phyloP scores from a whole-genome alignment of 169 alveolate species.

The Plasmodium adleri region DNA sequence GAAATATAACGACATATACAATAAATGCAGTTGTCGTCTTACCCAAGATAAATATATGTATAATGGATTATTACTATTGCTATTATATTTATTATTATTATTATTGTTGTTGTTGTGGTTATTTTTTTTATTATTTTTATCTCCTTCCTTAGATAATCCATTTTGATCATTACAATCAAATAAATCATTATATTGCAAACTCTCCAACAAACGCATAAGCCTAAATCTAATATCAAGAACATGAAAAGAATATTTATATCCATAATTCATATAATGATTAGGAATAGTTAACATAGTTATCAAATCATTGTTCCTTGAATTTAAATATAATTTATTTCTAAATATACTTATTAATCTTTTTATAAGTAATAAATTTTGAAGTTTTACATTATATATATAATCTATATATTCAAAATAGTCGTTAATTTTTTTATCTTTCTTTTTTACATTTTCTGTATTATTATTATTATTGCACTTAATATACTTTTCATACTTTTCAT shows the following conservation, averaged over 20 bases:
- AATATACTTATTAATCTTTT: constrained; percentile 63
- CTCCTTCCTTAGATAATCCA: background rate
- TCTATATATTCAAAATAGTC: constrained; percentile 34
- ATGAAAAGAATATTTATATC: constrained; percentile 60
- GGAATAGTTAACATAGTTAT: constrained; percentile 67
- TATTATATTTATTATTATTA: too few species aligned
- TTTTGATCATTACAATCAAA: background rate
- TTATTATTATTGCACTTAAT: background rate
- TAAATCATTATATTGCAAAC: constrained; percentile 25
- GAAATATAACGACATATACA: constrained; percentile 43
- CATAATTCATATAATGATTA: constrained; percentile 51
- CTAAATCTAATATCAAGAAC: constrained; percentile 66
- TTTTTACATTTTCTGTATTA: background rate
- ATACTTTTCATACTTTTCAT: background rate
- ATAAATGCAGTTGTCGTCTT: constrained; percentile 57
- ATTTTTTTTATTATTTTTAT: too few species aligned
- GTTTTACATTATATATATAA: constrained; percentile 40
- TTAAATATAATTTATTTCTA: constrained; percentile 42
- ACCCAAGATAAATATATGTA: constrained; percentile 40
- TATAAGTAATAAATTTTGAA: constrained; percentile 43
- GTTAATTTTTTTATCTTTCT: background rate
- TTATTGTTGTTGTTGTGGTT: too few species aligned
- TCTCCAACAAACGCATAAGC: constrained; percentile 45
- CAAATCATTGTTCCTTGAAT: constrained; percentile 48
- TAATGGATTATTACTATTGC: background rate